Base-by-base conservation (phyloP, 1,284 basidiomycete species). In the Marasmius fiardii region DNA sequence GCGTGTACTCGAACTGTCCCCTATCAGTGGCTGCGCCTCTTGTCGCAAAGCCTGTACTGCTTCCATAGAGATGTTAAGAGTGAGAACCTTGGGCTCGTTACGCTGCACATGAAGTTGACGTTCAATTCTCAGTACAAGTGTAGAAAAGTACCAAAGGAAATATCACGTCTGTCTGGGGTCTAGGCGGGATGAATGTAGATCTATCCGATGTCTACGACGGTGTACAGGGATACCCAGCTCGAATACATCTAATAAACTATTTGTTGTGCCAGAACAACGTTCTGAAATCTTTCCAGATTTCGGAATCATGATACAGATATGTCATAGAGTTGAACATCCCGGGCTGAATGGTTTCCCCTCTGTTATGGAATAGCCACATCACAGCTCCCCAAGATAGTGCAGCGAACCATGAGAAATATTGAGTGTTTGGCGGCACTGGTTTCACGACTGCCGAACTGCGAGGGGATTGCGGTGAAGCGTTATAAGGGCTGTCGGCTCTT, bases 331-430 rank as follows among this genome's bases (percentile, higher is more conserved):
- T 88, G 78, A 88, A 90, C 90, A 98, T 92, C 52, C 96, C 95
- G 4, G 92, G 90, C 68, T 99, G 94, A 58, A 99, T 84, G 12
- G 86, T 88, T 73, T 98, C 87, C 45, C 92, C 85, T 31, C 85
- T 78, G 70, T 96, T 81, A 64, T 87, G 80, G 80, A 96, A 98
- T 59, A 97, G 77, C 83, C 91, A 99, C 96, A 99, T 98, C 48
- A 97, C 94, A n/a, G 87, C 79, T 37, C 93, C 96, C 96, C 96
- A 99, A 35, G 89, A 85, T 31, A 98, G 62, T 0, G 95, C 92
- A 2, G 96, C 93, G 64, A 98, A 95, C 33, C 91, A 68, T 2
- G 92, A 86, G 73, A 98, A 98, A 66, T 92, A 86, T 24, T 81
- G 77, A 41, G 88, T 77, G 65, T 95, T 83, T 2, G 93, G 92